These are phyloP conservation scores for Camelina neglecta DNA, from an alignment of 345 rosid species.

Conservation along the genomic window DNA sequence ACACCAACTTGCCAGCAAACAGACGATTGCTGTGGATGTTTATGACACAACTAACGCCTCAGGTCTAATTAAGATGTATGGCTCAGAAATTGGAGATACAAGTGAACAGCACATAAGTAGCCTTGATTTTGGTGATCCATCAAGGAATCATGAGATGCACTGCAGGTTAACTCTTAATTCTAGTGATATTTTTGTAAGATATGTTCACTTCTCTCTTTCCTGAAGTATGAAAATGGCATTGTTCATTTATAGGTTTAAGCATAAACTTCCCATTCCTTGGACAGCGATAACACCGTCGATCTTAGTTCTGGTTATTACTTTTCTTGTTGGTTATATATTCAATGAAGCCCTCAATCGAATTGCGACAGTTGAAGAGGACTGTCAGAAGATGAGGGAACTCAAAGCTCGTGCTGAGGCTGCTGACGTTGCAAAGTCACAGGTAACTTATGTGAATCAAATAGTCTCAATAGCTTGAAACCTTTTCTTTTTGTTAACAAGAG, in stretches of 20 bases:
- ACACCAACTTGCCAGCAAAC: slow-evolving; percentile 94
- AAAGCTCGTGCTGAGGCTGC: slow-evolving; percentile 98
- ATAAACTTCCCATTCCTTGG: slow-evolving; percentile 81
- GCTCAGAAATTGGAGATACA: slow-evolving; percentile 65
- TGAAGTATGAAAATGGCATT: slow-evolving; percentile 16
- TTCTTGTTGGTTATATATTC: slow-evolving; percentile 80
- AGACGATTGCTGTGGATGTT: slow-evolving; percentile 84
- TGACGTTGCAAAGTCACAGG: slow-evolving; percentile 97
- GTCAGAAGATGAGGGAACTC: slow-evolving; percentile 73
- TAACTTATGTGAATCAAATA: not conserved
- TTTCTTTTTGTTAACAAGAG: not conserved
- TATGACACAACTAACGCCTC: slow-evolving; percentile 83
- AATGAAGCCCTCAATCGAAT: slow-evolving; percentile 75
- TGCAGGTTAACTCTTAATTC: slow-evolving; percentile 67
- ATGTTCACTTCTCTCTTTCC: slow-evolving; percentile 23
- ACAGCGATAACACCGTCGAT: slow-evolving; percentile 65
- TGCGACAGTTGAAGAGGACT: slow-evolving; percentile 78
- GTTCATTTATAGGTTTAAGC: slow-evolving; percentile 67
- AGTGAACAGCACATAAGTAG: slow-evolving; percentile 63
- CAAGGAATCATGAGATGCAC: slow-evolving; percentile 89
- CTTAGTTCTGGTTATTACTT: slow-evolving; percentile 67
- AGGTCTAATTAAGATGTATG: slow-evolving; percentile 78
- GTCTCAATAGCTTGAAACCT: slow-evolving; percentile 19
- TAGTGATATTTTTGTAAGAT: not conserved
- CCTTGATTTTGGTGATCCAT: slow-evolving; percentile 95